Conservation (phyloP, 2,329 filamentous ascomycete species). For the Fusarium liriodendri region DNA sequence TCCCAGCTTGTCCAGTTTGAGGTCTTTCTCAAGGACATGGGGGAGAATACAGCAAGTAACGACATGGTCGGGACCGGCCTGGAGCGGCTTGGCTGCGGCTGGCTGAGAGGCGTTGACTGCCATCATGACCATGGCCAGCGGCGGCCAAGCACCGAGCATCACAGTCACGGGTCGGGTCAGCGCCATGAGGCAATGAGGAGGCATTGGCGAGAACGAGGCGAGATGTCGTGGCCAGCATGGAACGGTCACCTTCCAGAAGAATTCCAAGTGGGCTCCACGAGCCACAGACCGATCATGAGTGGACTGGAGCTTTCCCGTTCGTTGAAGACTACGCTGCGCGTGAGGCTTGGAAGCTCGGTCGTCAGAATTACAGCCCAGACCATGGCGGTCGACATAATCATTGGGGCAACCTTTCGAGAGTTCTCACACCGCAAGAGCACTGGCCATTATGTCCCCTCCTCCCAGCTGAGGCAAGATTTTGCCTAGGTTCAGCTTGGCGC, state of each 20-base stretch:
- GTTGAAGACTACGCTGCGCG: slow-evolving; percentile 25
- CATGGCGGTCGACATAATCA: slow-evolving; percentile 22
- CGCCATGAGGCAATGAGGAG: not conserved
- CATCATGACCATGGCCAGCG: slow-evolving; percentile 32
- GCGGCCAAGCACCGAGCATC: slow-evolving; percentile 20
- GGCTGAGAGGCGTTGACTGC: slow-evolving; percentile 28
- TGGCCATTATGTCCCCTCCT: not conserved
- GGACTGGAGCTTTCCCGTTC: slow-evolving; percentile 19
- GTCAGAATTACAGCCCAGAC: slow-evolving; percentile 26
- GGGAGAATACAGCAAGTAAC: not conserved
- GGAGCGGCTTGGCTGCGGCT: slow-evolving; percentile 31
- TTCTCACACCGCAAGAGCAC: not conserved
- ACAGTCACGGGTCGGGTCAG: not conserved
- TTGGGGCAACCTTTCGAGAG: not conserved
- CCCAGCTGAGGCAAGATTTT: not conserved
- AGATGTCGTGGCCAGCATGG: slow-evolving; percentile 22
- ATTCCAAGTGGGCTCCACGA: slow-evolving; percentile 37
- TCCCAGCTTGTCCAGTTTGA: slow-evolving; percentile 13
- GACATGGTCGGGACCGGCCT: slow-evolving; percentile 30
- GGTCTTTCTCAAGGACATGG: slow-evolving; percentile 3
- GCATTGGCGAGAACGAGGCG: slow-evolving; percentile 16
- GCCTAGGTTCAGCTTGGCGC: not conserved
- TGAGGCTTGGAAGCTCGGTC: slow-evolving; percentile 22
- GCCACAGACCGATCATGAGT: slow-evolving; percentile 17
- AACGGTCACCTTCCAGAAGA: slow-evolving; percentile 42